Base-by-base conservation (phyloP, 2,329 filamentous ascomycete genomes). In the Xenoacremonium recifei region DNA sequence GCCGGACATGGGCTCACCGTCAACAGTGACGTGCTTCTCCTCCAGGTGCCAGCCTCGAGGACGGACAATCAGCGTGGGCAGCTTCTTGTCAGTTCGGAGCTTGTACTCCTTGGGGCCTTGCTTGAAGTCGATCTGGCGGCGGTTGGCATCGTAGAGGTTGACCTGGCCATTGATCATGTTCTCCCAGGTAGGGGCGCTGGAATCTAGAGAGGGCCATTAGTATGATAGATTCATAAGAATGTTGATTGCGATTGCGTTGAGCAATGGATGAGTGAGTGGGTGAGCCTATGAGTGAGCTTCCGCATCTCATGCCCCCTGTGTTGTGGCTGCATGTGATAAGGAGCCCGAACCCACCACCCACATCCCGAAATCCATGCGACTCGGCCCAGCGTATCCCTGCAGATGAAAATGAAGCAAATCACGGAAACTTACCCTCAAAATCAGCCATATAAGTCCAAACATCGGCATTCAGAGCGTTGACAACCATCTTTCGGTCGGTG, bases 371-470 rank as follows among this genome's bases (percentile, higher is more conserved):
- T 27, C 23, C 23, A 13, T 7, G 23, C 13, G 9, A 27, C 7
- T 27, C 13, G 23, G 23, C n/a, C n/a, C n/a, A n/a, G n/a, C n/a
- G n/a, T n/a, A n/a, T n/a, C n/a, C n/a, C n/a, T n/a, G n/a, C 30
- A 29, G 40, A 30, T 36, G 15, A 40, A 15, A 12, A 41, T 17
- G 10, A 34, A 37, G 33, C 19, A 43, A 21, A n/a, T n/a, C n/a
- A n/a, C n/a, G 15, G 12, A 31, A 40, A 66, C 78, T 59, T 68
- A 93, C 91, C 92, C 72, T 99, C 93, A 55, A 99, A 95, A 70
- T 99, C 93, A 35, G 93, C 93, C 93, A 99, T 99, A 63, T 97
- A 99, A 42, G 92, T 97, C 86, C 88, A 97, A 18, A 97, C 93
- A 61, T 97, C 81, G 34, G 92, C 85, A 69, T 97, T 99, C 65